Percentiles rank a stretch among this genome's conserved stretches.
Evolutionary conservation across 805 yeast species (phyloP).

Genomic region (Pachysolen tannophilus): DNA sequence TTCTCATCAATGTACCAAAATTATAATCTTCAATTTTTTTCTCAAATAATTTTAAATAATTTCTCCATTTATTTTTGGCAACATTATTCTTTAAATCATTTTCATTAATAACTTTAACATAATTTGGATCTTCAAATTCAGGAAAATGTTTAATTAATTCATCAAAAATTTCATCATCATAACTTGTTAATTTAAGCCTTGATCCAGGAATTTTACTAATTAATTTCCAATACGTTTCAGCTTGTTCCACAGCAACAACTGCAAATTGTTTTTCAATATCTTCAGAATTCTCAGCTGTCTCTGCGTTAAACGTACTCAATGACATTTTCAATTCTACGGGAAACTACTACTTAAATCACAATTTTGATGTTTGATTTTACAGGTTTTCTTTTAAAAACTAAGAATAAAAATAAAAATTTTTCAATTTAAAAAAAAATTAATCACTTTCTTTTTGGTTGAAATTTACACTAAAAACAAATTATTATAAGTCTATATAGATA

Average conservation of each 20-base stretch:
- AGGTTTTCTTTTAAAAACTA: too few species aligned
- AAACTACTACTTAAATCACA: too few species aligned
- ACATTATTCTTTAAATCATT: conserved; percentile 69
- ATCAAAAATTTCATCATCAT: conserved; percentile 63
- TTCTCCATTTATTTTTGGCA: conserved; percentile 91
- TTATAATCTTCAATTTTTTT: conserved; percentile 79
- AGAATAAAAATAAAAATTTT: too few species aligned
- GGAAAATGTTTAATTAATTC: conserved; percentile 70
- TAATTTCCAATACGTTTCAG: conserved; percentile 87
- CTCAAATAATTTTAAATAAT: conserved; percentile 75
- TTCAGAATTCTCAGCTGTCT: conserved; percentile 88
- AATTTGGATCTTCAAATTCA: conserved; percentile 62
- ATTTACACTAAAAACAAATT: not conserved
- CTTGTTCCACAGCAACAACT: conserved; percentile 93
- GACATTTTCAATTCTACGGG: too few species aligned
- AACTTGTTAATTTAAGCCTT: conserved; percentile 60
- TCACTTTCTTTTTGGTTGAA: too few species aligned
- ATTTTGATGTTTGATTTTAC: too few species aligned
- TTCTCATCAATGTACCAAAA: conserved; percentile 88
- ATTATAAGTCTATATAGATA: too few species aligned
- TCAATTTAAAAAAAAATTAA: too few species aligned
- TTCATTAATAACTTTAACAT: conserved; percentile 56
- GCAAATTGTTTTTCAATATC: conserved; percentile 97
- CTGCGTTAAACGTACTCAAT: conserved; percentile 57
- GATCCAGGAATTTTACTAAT: conserved; percentile 73